phyloP scores from a whole-genome alignment of 2,329 filamentous ascomycete species.

The Elsinoe ampelina region DNA sequence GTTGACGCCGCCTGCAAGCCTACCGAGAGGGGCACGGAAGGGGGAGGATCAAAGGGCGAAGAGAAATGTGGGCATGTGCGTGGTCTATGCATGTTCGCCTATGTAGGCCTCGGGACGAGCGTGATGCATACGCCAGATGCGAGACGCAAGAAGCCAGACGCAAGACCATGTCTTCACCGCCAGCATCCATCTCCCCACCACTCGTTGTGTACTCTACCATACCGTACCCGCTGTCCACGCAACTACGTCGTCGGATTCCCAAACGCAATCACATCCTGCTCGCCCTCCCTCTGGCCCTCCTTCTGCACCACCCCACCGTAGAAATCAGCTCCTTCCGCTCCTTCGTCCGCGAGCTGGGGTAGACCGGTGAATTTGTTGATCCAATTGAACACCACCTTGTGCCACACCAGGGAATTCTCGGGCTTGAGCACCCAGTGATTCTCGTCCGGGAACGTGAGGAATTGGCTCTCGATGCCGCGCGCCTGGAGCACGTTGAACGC shows the following conservation, averaged over 20 bases:
- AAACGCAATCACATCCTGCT: not conserved
- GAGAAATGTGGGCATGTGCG: too few species aligned
- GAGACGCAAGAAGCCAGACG: not conserved
- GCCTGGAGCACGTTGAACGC: slow-evolving; percentile 81
- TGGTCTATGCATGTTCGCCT: not conserved
- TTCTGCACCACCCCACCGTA: slow-evolving; percentile 24
- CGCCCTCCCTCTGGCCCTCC: slow-evolving; percentile 10
- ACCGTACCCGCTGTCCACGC: not conserved
- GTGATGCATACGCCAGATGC: too few species aligned
- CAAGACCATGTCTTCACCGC: not conserved
- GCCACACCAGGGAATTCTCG: slow-evolving; percentile 87
- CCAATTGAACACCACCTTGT: slow-evolving; percentile 74
- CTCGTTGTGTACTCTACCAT: not conserved
- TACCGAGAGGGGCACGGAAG: too few species aligned
- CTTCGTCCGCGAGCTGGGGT: slow-evolving; percentile 33
- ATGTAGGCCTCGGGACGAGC: not conserved
- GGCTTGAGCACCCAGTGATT: slow-evolving; percentile 80
- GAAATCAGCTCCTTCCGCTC: slow-evolving; percentile 22
- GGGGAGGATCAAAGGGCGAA: not conserved
- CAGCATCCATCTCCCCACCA: not conserved
- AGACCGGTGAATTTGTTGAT: slow-evolving; percentile 52
- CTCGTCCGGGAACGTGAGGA: slow-evolving; percentile 74
- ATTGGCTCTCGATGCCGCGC: slow-evolving; percentile 62
- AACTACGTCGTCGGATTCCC: slow-evolving; percentile 3
- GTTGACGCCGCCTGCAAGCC: too few species aligned